Evolutionary conservation across 805 yeast species (phyloP).

Genomic region (Starmerella scarabaei): DNA sequence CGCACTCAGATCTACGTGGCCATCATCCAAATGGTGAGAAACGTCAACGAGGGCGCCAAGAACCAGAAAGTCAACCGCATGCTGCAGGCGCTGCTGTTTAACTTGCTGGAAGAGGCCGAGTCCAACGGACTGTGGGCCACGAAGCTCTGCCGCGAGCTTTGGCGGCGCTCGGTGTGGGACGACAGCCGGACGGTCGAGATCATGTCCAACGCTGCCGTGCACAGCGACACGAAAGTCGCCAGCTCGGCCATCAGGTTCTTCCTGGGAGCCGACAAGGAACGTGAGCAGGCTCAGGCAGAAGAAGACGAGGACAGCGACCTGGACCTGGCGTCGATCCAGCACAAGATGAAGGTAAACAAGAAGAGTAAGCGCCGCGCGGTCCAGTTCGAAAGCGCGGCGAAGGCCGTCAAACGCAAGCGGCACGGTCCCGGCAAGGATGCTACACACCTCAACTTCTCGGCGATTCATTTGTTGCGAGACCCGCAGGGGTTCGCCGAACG

Average conservation of each 20-base stretch:
- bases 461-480: slow-evolving; percentile 84
- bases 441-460: slow-evolving; percentile 78
- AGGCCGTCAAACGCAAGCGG: slow-evolving; percentile 43
- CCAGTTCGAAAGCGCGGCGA: slow-evolving; percentile 63
- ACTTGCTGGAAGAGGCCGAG: slow-evolving; percentile 66
- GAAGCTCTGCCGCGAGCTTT: slow-evolving; percentile 80
- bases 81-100: slow-evolving; percentile 85
- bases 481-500: slow-evolving; percentile 96
- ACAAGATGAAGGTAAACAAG: slow-evolving; percentile 71
- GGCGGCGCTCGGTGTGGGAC: slow-evolving; percentile 98
- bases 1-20: slow-evolving; percentile 74
- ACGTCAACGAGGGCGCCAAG: slow-evolving; percentile 76
- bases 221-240: slow-evolving; percentile 75
- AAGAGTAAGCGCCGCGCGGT: slow-evolving; percentile 68
- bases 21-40: slow-evolving; percentile 61
- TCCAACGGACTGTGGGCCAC: slow-evolving; percentile 94
- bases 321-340: slow-evolving; percentile 65
- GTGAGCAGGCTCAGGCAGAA: slow-evolving; percentile 72
- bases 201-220: slow-evolving; percentile 91
- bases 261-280: slow-evolving; percentile 87
- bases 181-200: slow-evolving; percentile 94
- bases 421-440: slow-evolving; percentile 40
- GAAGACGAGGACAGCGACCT: slow-evolving; percentile 50
- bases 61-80: slow-evolving; percentile 80
- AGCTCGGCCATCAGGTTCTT: slow-evolving; percentile 83